Evolutionary conservation across 768 basidiomycete genomes (phyloP).

Genomic region (Hydnomerulius pinastri): DNA sequence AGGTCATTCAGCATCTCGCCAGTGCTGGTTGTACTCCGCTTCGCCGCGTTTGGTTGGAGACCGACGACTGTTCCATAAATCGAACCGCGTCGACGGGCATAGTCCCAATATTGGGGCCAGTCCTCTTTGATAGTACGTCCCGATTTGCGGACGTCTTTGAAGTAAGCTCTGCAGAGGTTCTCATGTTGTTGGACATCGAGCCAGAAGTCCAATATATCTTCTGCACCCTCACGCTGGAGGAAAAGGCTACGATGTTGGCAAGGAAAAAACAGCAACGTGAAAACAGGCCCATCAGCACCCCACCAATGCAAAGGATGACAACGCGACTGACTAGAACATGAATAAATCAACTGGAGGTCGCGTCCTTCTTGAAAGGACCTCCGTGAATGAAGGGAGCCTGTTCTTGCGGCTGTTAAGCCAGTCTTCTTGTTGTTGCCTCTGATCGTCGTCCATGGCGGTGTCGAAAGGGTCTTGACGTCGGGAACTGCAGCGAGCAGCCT

Average conservation of each 20-base stretch:
- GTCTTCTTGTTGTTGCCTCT: conserved; percentile 60
- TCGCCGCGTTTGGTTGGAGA: conserved; percentile 58
- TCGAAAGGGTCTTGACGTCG: conserved; percentile 5
- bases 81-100: conserved; percentile 87
- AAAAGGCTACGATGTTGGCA: conserved; percentile 73
- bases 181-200: conserved; percentile 99
- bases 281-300: conserved; percentile 7
- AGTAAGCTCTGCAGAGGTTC: conserved; percentile 97
- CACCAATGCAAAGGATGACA: not conserved
- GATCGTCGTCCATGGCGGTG: conserved; percentile 55
- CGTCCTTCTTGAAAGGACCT: conserved; percentile 89
- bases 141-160: conserved; percentile 97
- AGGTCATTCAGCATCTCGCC: conserved; percentile 67
- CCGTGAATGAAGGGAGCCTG: conserved; percentile 83
- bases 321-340: conserved; percentile 89
- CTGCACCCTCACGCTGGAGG: conserved; percentile 91
- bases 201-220: conserved; percentile 98
- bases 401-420: conserved; percentile 71
- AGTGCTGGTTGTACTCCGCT: conserved; percentile 85
- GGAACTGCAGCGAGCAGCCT: conserved; percentile 16
- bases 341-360: conserved; percentile 96
- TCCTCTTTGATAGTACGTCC: conserved; percentile 92
- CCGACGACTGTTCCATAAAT: conserved; percentile 92
- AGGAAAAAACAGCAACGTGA: conserved; percentile 1
- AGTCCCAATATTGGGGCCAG: conserved; percentile 98